phyloP scores from a whole-genome alignment of 2,329 filamentous ascomycete genomes.

The Colletotrichum sansevieriae region DNA sequence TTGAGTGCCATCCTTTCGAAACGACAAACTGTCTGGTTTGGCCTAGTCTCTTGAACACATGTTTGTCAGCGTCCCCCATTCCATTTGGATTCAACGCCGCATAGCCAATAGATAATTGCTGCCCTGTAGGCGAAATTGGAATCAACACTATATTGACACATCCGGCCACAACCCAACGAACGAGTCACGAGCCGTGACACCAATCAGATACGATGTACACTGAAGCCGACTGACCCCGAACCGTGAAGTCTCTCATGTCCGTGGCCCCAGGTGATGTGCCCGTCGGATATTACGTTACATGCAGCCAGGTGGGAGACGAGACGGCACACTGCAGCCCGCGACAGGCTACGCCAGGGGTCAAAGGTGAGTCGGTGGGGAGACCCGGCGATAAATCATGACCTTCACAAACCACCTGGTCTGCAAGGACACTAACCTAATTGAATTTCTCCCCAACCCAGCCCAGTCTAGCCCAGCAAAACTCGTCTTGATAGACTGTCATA shows the following conservation, averaged over 20 bases:
- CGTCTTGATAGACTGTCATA: slow-evolving; percentile 4
- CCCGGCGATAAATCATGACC: slow-evolving; percentile 2
- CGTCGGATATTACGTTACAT: slow-evolving; percentile 42
- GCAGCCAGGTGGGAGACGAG: slow-evolving; percentile 25
- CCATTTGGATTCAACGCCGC: slow-evolving; percentile 6
- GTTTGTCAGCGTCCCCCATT: background rate
- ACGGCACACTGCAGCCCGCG: slow-evolving; percentile 13
- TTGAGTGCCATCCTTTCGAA: background rate
- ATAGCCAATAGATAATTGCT: slow-evolving; percentile 5
- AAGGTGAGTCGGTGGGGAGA: slow-evolving; percentile 8
- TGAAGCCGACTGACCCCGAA: background rate
- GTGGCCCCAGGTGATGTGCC: slow-evolving; percentile 3
- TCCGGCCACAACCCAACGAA: slow-evolving; percentile 9
- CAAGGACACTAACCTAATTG: slow-evolving; percentile 20
- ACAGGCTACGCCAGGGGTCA: slow-evolving; percentile 28
- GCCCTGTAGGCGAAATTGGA: slow-evolving; percentile 9
- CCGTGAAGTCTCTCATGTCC: background rate
- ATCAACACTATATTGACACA: slow-evolving; percentile 6
- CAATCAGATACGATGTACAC: background rate
- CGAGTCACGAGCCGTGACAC: background rate
- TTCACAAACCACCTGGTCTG: slow-evolving; percentile 15
- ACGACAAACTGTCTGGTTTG: background rate
- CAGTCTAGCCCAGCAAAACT: background rate
- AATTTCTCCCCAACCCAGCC: slow-evolving; percentile 6
- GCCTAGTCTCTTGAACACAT: too few species aligned